Conservation (phyloP, 768 basidiomycete genomes). For the Phylloporus sp. region DNA sequence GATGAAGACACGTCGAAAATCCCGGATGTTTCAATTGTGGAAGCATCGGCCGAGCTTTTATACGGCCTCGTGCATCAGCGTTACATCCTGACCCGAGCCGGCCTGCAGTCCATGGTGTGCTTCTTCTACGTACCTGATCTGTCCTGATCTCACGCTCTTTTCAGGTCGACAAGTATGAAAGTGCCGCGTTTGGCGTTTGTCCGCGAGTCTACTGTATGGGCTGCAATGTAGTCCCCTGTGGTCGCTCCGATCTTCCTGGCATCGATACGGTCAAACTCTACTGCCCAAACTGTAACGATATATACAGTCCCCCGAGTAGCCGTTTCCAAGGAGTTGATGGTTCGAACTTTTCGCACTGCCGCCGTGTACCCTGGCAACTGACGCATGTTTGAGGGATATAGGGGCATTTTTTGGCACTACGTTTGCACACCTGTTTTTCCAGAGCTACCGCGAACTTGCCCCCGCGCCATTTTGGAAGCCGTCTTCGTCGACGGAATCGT, state of each 20-base stretch:
- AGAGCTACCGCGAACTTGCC: constrained; percentile 92
- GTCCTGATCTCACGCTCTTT: constrained; percentile 12
- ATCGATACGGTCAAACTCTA: constrained; percentile 96
- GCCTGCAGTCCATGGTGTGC: constrained; percentile 88
- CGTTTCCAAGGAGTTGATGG: constrained; percentile 96
- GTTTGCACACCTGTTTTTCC: constrained; percentile 97
- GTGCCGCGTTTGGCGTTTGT: constrained; percentile 85
- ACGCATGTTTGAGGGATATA: constrained; percentile 32
- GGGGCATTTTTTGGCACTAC: constrained; percentile 99
- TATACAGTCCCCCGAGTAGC: constrained; percentile 92
- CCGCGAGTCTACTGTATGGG: constrained; percentile 92
- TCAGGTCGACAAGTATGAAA: constrained; percentile 95
- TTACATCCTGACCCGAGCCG: constrained; percentile 92
- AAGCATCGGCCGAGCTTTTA: constrained; percentile 93
- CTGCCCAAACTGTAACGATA: constrained; percentile 97
- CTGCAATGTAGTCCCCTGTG: constrained; percentile 89
- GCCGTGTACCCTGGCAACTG: constrained; percentile 8
- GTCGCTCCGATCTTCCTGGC: constrained; percentile 92
- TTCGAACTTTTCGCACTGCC: constrained; percentile 28
- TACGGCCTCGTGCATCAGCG: constrained; percentile 98
- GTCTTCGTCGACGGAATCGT: constrained; percentile 44
- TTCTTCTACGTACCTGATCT: constrained; percentile 11
- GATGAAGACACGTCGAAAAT: constrained; percentile 94
- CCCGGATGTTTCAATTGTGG: constrained; percentile 97
- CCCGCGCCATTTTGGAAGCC: constrained; percentile 90